Conservation (phyloP, 2,329 filamentous ascomycete genomes). For the Rhynchosporium agropyri region DNA sequence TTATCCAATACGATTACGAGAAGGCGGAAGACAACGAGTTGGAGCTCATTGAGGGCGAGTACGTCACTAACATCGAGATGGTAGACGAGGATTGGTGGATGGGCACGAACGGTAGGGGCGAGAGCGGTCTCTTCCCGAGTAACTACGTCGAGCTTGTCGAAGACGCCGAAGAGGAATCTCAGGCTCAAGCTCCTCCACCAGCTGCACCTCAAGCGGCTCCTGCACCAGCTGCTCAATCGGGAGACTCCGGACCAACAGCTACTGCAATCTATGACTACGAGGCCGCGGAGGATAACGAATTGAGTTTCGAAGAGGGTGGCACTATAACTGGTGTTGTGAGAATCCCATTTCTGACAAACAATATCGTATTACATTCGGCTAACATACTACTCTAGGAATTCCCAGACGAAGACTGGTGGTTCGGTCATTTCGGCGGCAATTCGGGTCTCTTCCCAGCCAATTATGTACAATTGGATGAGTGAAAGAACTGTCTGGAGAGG, state of each 20-base stretch:
- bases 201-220: slow-evolving; percentile 46
- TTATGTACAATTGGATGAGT: slow-evolving; percentile 60
- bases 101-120: slow-evolving; percentile 82
- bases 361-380: slow-evolving; percentile 3
- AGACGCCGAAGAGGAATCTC: slow-evolving; percentile 51
- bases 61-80: slow-evolving; percentile 91
- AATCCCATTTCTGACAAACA: slow-evolving; percentile 31
- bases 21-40: slow-evolving; percentile 98
- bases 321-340: slow-evolving; percentile 77
- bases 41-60: slow-evolving; percentile 84
- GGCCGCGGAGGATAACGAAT: slow-evolving; percentile 88
- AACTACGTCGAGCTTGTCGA: slow-evolving; percentile 93
- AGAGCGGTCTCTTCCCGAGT: slow-evolving; percentile 90
- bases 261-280: slow-evolving; percentile 95
- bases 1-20: slow-evolving; percentile 94
- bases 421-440: slow-evolving; percentile 79
- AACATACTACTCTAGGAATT: slow-evolving; percentile 67
- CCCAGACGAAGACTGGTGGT: slow-evolving; percentile 99
- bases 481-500: slow-evolving; percentile 1
- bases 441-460: slow-evolving; percentile 82
- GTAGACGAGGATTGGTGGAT: slow-evolving; percentile 99
- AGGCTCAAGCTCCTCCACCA: slow-evolving; percentile 30
- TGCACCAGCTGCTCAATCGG: slow-evolving; percentile 44
- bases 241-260: slow-evolving; percentile 61
- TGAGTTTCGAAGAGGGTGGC: slow-evolving; percentile 87